These are phyloP conservation scores for Zygnema circumcarinatum DNA, from an alignment of 139 green algal genomes.

Conservation along the genomic window DNA sequence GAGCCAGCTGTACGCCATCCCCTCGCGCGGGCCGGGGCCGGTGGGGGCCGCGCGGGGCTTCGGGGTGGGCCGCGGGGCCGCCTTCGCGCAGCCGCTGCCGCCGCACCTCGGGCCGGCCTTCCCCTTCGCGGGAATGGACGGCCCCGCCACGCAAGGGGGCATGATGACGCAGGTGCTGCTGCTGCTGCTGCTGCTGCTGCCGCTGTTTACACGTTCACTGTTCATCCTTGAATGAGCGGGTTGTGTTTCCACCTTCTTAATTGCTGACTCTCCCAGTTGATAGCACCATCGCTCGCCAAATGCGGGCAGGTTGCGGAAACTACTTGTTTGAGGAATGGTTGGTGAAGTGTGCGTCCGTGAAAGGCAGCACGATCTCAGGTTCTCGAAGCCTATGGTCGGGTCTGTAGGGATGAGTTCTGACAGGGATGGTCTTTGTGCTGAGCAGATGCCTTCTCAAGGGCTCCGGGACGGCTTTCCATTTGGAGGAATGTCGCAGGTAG, in stretches of 20 bases:
- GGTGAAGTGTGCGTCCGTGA: neutral
- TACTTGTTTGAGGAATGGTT: neutral
- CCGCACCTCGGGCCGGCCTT: neutral
- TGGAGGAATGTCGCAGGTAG: slow-evolving; percentile 38
- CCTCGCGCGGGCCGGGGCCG: neutral
- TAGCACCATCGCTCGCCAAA: too few species aligned
- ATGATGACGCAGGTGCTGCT: slow-evolving; percentile 17
- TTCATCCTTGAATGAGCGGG: too few species aligned
- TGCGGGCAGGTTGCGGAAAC: neutral
- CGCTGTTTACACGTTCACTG: neutral
- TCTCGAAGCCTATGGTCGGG: too few species aligned
- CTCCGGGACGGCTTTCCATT: slow-evolving; percentile 28
- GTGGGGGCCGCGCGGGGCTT: slow-evolving; percentile 32
- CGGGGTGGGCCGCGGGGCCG: slow-evolving; percentile 34
- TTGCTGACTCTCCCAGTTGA: too few species aligned
- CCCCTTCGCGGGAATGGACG: slow-evolving; percentile 7
- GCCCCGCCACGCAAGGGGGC: neutral
- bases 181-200: neutral
- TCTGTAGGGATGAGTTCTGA: too few species aligned
- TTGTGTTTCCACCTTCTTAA: too few species aligned
- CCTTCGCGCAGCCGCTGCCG: neutral
- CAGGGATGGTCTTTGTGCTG: neutral
- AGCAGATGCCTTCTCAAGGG: slow-evolving; percentile 12
- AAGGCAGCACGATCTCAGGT: too few species aligned
- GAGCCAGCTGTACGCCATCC: slow-evolving; percentile 52